phyloP scores from a whole-genome alignment of 2,329 filamentous ascomycete species.

The Escovopsis weberi region DNA sequence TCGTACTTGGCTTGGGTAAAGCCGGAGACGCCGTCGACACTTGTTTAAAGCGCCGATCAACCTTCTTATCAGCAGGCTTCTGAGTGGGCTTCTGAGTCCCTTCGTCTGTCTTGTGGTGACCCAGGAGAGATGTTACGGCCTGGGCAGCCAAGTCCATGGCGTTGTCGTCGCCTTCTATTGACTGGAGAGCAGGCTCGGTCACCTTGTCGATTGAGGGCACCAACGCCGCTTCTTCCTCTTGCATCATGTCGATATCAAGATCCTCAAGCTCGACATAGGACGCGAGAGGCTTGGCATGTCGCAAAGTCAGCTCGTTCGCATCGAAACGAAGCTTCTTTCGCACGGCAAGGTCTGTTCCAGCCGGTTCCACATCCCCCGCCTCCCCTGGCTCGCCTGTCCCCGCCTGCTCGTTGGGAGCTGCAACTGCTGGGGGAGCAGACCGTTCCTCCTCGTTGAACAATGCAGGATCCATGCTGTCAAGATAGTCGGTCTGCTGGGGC shows the following conservation, averaged over 20 bases:
- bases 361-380: constrained; percentile 2
- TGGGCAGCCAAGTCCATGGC: constrained; percentile 27
- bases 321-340: constrained; percentile 19
- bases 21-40: constrained; percentile 2
- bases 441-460: constrained; percentile 22
- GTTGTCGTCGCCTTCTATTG: constrained; percentile 2
- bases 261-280: constrained; percentile 38
- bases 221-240: constrained; percentile 25
- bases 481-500: constrained; percentile 15
- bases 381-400: constrained; percentile 9
- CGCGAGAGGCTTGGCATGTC: constrained; percentile 36
- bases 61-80: constrained; percentile 6
- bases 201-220: constrained; percentile 16
- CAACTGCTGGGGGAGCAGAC: constrained; percentile 8
- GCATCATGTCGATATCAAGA: constrained; percentile 22
- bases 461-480: constrained; percentile 37
- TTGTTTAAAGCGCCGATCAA: constrained; percentile 20
- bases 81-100: neutral
- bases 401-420: constrained; percentile 8
- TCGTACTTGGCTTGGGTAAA: constrained; percentile 1
- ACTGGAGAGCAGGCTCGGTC: too few species aligned
- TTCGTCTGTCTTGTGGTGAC: constrained; percentile 5
- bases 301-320: constrained; percentile 32
- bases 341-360: constrained; percentile 6
- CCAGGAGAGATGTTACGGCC: constrained; percentile 17